These are phyloP conservation scores for Tubosaeta sp. DNA, from an alignment of 768 basidiomycete genomes.

Conservation along the genomic window DNA sequence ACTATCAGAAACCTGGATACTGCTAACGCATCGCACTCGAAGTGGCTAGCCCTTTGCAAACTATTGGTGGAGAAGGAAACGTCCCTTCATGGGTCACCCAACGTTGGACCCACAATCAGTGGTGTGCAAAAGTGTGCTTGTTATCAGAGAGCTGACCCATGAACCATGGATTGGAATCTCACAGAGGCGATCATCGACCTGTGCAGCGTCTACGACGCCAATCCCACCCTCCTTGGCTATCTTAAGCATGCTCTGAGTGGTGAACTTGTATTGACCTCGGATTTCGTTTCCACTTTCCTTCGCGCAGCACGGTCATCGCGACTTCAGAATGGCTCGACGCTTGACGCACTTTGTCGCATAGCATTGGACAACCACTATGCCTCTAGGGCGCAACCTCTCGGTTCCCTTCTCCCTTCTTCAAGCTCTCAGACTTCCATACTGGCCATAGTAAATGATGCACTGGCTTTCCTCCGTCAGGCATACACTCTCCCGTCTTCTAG, in stretches of 20 bases:
- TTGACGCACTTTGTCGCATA: constrained; percentile 65
- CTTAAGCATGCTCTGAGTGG: constrained; percentile 55
- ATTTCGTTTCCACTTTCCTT: constrained; percentile 63
- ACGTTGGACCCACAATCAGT: constrained; percentile 54
- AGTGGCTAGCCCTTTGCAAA: constrained; percentile 71
- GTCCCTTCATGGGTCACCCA: constrained; percentile 31
- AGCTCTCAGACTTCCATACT: constrained; percentile 49
- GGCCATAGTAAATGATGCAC: constrained; percentile 54
- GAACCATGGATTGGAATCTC: neutral
- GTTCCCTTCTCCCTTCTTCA: constrained; percentile 50
- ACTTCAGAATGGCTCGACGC: constrained; percentile 58
- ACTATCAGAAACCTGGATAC: neutral
- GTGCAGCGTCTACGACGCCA: constrained; percentile 66
- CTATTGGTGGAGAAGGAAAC: constrained; percentile 53
- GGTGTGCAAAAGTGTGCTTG: constrained; percentile 36
- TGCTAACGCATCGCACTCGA: constrained; percentile 1
- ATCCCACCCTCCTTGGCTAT: constrained; percentile 63
- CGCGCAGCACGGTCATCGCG: constrained; percentile 62
- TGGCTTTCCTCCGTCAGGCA: constrained; percentile 55
- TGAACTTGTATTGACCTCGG: constrained; percentile 51
- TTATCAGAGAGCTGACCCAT: constrained; percentile 1
- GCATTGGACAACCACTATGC: constrained; percentile 62
- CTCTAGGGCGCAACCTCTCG: constrained; percentile 47
- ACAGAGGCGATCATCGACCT: constrained; percentile 68
- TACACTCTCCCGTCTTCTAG: constrained; percentile 45